A percentile compares a stretch with the other conserved stretches of the same genome.
phyloP scores from a whole-genome alignment of 2,329 filamentous ascomycete genomes.

The Penicillium sp. region DNA sequence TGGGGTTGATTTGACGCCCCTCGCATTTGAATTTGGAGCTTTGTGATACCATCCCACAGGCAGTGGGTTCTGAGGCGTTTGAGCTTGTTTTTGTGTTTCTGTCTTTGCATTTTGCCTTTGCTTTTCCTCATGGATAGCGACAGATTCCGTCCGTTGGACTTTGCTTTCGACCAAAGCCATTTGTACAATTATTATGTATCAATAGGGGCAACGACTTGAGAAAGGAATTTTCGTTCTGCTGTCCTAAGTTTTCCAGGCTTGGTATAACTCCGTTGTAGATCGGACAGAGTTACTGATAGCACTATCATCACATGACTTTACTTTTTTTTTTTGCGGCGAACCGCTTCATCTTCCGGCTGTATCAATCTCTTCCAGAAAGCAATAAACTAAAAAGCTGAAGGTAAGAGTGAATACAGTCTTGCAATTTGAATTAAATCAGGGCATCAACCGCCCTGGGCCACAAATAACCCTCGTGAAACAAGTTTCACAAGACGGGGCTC shows the following conservation, averaged over 20 bases:
- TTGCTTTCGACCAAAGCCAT: conserved; percentile 1
- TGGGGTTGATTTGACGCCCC: conserved; percentile 9
- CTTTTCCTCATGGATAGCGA: conserved; percentile 13
- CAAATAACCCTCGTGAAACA: background rate
- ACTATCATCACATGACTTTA: conserved; percentile 24
- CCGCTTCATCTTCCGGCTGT: conserved; percentile 8
- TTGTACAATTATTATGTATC: conserved; percentile 17
- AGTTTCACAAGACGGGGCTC: background rate
- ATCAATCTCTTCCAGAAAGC: conserved; percentile 12
- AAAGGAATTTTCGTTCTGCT: background rate
- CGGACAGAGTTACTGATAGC: conserved; percentile 3
- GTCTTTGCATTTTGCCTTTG: conserved; percentile 9
- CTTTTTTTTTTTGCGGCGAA: conserved; percentile 26
- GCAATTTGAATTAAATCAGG: background rate
- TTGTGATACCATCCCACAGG: conserved; percentile 18
- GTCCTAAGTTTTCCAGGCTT: background rate
- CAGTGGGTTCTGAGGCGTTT: conserved; percentile 22
- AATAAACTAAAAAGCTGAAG: conserved; percentile 14
- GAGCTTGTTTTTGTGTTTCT: conserved; percentile 10
- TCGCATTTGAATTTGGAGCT: conserved; percentile 14
- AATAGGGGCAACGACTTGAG: background rate
- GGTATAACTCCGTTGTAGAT: background rate
- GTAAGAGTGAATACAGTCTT: conserved; percentile 10
- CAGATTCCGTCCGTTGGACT: conserved; percentile 2
- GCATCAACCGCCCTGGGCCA: too few species aligned